Evolutionary conservation across 2,329 filamentous ascomycete genomes (phyloP), one percentile per base, ranked within the genome.

Genomic region (Dactylellina parvicollis): DNA sequence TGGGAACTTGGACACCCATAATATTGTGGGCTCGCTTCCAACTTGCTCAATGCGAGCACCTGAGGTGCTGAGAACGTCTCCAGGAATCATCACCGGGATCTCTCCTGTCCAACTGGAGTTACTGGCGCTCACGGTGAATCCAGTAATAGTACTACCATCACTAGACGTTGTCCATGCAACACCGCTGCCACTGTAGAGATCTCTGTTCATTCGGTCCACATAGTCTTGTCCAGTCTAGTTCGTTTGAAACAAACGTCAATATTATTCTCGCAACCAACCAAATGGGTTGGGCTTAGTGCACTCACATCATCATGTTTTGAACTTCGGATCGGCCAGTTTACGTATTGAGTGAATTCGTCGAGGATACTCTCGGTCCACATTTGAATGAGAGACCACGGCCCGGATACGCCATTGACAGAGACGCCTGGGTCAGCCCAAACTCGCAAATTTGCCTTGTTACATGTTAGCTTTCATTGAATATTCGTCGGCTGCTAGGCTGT

Each of bases 81-180:
- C 78, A 34, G 84, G 86, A 72, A 87, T 81, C 1, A 85, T 87
- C 20, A 88, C 82, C 0, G 86, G 86, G 54, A 88, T 83, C 0
- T 83, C 80, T 0, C 82, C 83, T 42, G 78, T 78, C 80, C 86
- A 88, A 26, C 32, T 60, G 1, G 67, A 65, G 46, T 73, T 73
- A 7, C 22, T 52, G 9, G 30, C 30, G 9, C 30, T 42, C 44
- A 73, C 59, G 4, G 59, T 65, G 16, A 73, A 65, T 16, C 67
- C 59, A 16, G 67, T 72, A 3, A 72, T 72, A 61, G 79, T 81
- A n/a, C 46, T 64, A 10, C 30, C 44, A 52, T 83, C 79, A 52
- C 80, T 78, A 22, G 81, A 79, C 49, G 82, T 73, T 3, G 40
- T 55, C 67, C 67, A 73, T 36, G 34, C 22, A 5, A 65, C 67